phyloP scores from a whole-genome alignment of 306 rosid species.

The Elaeagnus macrophylla region DNA sequence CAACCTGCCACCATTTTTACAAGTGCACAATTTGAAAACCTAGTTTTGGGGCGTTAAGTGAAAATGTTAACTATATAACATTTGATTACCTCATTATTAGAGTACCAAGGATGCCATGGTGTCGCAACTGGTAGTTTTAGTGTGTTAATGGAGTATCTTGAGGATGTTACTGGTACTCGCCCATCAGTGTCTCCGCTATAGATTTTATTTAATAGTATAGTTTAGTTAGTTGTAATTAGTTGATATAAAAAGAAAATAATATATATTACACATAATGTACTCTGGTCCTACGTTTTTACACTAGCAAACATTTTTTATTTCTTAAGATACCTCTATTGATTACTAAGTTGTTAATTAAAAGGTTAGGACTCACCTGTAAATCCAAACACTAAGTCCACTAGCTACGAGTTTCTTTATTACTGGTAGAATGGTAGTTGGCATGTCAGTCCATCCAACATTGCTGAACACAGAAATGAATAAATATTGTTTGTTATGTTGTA shows the following conservation, averaged over 20 bases:
- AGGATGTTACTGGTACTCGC: slow-evolving; percentile 41
- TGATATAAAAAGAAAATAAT: no score
- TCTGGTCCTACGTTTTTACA: no score
- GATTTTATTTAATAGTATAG: not conserved
- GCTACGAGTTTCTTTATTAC: slow-evolving; percentile 11
- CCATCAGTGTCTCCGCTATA: slow-evolving; percentile 58
- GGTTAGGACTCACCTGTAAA: slow-evolving; percentile 18
- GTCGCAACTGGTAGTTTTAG: slow-evolving; percentile 24
- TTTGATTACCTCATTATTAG: slow-evolving; percentile 30
- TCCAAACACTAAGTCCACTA: slow-evolving; percentile 15
- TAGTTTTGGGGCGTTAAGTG: not conserved
- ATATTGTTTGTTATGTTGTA: not conserved
- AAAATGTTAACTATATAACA: not conserved
- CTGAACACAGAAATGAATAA: slow-evolving; percentile 20
- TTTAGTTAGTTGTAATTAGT: not conserved
- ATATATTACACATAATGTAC: no score
- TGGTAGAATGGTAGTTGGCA: slow-evolving; percentile 18
- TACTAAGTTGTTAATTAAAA: not conserved
- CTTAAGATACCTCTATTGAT: no score
- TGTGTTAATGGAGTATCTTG: slow-evolving; percentile 38
- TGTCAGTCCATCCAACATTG: slow-evolving; percentile 20
- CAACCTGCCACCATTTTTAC: slow-evolving; percentile 33
- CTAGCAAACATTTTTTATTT: no score
- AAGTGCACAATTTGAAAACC: not conserved
- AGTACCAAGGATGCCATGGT: slow-evolving; percentile 53